Conservation (phyloP, 225 moss, liverwort and hornwort genomes). For the Bryoerythrophyllum caledonicum region DNA sequence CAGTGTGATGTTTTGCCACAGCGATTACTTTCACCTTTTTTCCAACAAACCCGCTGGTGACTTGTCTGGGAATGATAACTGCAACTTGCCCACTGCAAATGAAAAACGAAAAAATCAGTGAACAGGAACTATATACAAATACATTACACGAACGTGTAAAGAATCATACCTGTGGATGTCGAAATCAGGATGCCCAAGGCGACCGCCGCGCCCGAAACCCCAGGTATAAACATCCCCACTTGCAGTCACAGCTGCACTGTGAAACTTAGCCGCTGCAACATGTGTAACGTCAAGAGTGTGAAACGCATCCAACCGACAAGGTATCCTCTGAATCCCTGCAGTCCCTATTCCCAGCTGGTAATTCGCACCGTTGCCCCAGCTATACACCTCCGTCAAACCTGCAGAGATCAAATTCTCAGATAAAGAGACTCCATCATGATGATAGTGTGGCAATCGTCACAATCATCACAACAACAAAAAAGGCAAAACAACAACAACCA, state of each 20-base stretch:
- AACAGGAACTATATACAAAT: conserved; percentile 16
- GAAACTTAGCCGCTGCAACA: conserved; percentile 92
- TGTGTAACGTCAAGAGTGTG: conserved; percentile 71
- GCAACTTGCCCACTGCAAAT: conserved; percentile 93
- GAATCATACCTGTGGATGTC: conserved; percentile 83
- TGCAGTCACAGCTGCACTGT: conserved; percentile 88
- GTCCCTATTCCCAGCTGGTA: conserved; percentile 92
- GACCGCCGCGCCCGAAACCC: conserved; percentile 99
- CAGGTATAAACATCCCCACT: conserved; percentile 87
- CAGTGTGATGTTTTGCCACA: conserved; percentile 94
- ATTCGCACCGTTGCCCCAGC: conserved; percentile 99
- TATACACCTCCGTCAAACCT: conserved; percentile 91
- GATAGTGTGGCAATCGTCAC: background rate
- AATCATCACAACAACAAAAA: background rate
- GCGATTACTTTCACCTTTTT: conserved; percentile 80
- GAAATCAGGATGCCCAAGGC: conserved; percentile 97
- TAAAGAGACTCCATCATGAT: background rate
- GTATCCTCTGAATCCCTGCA: conserved; percentile 82
- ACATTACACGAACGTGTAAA: conserved; percentile 11
- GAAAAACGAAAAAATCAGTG: conserved; percentile 14
- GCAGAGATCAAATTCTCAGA: conserved; percentile 15
- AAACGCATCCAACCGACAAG: conserved; percentile 84
- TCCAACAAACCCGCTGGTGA: conserved; percentile 71
- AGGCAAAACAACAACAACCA: background rate
- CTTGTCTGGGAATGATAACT: conserved; percentile 87